Conservation (phyloP, 2,329 filamentous ascomycete species). For the Xylaria sp. region DNA sequence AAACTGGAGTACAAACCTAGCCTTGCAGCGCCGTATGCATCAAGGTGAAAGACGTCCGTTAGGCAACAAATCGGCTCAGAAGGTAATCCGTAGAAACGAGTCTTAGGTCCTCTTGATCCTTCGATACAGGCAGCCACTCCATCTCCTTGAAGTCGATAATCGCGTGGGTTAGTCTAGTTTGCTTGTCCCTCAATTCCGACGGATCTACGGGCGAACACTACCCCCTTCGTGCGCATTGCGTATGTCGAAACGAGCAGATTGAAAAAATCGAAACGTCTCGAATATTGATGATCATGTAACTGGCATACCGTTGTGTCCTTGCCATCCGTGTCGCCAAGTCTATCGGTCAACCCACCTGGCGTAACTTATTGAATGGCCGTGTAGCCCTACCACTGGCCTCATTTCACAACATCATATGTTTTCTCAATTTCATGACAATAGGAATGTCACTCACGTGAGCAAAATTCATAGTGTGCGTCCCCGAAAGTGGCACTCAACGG, state of each 20-base stretch:
- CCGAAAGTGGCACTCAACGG: too few relatives aligned
- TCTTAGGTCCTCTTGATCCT: background rate
- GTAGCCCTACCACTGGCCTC: background rate
- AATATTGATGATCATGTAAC: background rate
- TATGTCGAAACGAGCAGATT: background rate
- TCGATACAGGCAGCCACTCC: background rate
- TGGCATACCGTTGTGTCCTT: background rate
- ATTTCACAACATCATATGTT: too few relatives aligned
- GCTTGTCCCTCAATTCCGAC: too few relatives aligned
- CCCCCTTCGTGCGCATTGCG: too few relatives aligned
- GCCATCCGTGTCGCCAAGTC: background rate
- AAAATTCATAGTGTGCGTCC: too few relatives aligned
- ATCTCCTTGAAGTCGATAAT: background rate
- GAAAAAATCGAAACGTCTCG: background rate
- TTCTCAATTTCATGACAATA: too few relatives aligned
- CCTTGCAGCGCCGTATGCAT: background rate
- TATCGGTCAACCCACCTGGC: background rate
- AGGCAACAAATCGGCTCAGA: background rate
- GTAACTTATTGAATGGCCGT: background rate
- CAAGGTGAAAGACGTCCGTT: background rate
- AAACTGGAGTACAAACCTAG: background rate
- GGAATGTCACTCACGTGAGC: too few relatives aligned
- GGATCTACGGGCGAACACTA: too few relatives aligned
- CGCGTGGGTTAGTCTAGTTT: background rate
- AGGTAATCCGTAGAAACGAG: background rate